Evolutionary conservation across 2,329 filamentous ascomycete genomes (phyloP), one percentile per base, ranked within the genome.

Genomic region (Hymenoscyphus fructigenus): DNA sequence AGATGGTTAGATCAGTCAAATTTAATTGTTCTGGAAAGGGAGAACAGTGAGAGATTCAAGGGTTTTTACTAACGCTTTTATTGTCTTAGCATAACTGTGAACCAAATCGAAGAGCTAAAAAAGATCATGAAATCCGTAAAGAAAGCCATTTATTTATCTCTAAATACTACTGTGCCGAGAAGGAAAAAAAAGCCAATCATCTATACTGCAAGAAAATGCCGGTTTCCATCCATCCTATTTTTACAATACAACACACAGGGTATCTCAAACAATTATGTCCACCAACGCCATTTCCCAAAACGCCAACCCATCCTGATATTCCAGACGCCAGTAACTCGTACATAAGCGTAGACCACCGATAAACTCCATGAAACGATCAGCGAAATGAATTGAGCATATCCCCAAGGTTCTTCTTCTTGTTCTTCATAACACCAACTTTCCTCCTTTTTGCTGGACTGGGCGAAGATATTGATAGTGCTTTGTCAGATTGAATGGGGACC

Each of bases 331-430:
- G 17, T 47, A n/a, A n/a, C 17, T 10, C n/a, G 9, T 10, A 53
- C 47, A 53, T 50, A 17, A n/a, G 5, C 38, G 9, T 44, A n/a
- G 2, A 44, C 15, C 38, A 9, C 38, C 15, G 7, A 17, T 20
- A 15, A 15, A 47, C n/a, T 23, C 7, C n/a, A 10, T n/a, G 7
- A 9, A 23, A 2, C 9, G 10, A 34, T 66, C 41, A 68, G 34
- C 63, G 56, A 44, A 73, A 71, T 5, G 72, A 71, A 14, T 53
- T 63, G 15, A 72, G 57, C 15, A 73, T 58, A 47, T 70, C 68
- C 17, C 57, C 66, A 6, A 73, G 58, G 14, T 70, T 71, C 50
- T 62, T 61, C 62, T 67, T 72, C 59, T 72, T 73, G 3, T 64
- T 69, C 44, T 64, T 61, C 32, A 66, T 65, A 15, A 65, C 53